Evolutionary conservation across 192 early-diverging fungal species (phyloP), one percentile per base, ranked within the genome.

Genomic region (Linnemannia elongata): DNA sequence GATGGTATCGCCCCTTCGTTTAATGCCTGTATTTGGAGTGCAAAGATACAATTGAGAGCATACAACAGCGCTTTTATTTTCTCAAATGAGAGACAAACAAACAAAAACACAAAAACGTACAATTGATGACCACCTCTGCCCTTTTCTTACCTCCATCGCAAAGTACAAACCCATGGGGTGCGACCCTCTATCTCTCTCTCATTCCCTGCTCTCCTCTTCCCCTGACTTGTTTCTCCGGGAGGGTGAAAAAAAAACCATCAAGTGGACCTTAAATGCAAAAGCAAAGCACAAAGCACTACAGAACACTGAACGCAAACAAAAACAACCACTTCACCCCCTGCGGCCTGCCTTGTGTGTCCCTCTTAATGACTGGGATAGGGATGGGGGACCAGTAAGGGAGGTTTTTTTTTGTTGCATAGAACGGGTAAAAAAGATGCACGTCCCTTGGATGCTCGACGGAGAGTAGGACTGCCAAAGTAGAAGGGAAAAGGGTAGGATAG

Each of bases 381-480:
- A 52, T 52, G 49, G 49, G 3, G 49, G 60, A 66, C 60, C 30
- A 66, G 13, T 30, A 30, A 52, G 49, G 30, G 60, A 52, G 49
- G 22, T 4, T 20, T 52, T 52, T 49, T 17, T 49, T 17, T 45
- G 44, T 45, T 20, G 47, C 47, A 52, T 52, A 18, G 49, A 52
- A 30, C 60, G 60, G 60, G 60, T 66, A 66, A 66, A 66, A 66
- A 66, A 66, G 60, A 66, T 66, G 60, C 60, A 66, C 60, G 60
- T 66, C 60, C 60, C 60, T 66, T 9, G 60, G 60, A 33, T 66
- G 33, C 15, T 66, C 60, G 9, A 66, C 1, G 60, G 30, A 66
- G 30, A 6, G 38, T 39, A 39, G 6, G 38, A 39, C 38, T 39
- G 38, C 38, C 3, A 22, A 13, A 12, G 27, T 2, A 10, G 60